Conservation (phyloP, 306 rosid genomes). For the Vicia faba region DNA sequence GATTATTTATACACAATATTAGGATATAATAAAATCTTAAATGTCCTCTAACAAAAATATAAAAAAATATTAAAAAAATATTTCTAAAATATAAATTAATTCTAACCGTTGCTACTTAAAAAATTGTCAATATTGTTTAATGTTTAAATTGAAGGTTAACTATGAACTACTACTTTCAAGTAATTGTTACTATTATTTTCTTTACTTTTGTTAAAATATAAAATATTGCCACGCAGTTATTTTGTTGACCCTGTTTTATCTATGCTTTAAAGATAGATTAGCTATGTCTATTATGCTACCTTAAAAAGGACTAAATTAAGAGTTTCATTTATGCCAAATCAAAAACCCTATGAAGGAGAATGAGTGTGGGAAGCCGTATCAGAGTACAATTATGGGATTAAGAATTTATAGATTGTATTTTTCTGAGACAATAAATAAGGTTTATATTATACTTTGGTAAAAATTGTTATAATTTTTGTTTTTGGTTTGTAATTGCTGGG, state of each 20-base stretch:
- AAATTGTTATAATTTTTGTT: background rate
- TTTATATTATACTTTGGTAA: background rate
- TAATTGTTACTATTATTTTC: background rate
- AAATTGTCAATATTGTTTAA: background rate
- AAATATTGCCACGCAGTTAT: conserved; percentile 4
- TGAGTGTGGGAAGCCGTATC: background rate
- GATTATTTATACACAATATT: too few species aligned
- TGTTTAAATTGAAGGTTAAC: background rate
- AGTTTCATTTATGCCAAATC: conserved; percentile 10
- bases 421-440: background rate
- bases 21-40: too few species aligned
- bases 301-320: background rate
- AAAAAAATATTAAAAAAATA: too few species aligned
- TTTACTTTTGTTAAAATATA: background rate
- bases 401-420: background rate
- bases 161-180: background rate
- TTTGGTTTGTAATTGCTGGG: background rate
- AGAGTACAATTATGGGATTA: background rate
- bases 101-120: too few species aligned
- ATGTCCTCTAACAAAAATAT: too few species aligned
- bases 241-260: conserved; percentile 11
- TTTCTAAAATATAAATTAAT: too few species aligned
- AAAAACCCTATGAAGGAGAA: conserved; percentile 13
- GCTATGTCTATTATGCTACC: conserved; percentile 25
- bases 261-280: background rate